phyloP scores from a whole-genome alignment of 176 grass and related monocot genomes.

The Canna indica region DNA sequence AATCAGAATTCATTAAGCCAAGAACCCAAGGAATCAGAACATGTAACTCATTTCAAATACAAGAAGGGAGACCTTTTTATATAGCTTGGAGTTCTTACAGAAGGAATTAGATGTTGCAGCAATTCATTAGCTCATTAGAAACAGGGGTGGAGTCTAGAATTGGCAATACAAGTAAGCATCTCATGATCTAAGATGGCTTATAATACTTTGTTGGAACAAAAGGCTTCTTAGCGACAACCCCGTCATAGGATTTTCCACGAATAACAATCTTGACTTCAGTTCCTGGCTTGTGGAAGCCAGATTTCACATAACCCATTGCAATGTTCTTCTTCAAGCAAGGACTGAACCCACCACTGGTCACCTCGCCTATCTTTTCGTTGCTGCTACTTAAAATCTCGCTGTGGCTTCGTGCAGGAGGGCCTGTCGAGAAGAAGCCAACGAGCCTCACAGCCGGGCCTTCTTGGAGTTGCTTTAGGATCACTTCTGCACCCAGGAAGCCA shows the following conservation, averaged over 20 bases:
- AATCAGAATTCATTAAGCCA: too few relatives aligned
- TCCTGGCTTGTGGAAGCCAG: conserved; percentile 83
- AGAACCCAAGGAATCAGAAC: neutral
- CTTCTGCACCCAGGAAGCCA: conserved; percentile 74
- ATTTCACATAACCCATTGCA: conserved; percentile 93
- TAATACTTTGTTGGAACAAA: conserved; percentile 98
- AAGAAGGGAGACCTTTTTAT: neutral
- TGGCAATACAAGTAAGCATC: neutral
- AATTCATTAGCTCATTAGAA: neutral
- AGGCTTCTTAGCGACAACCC: conserved; percentile 84
- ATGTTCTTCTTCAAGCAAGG: conserved; percentile 99
- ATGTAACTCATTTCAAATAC: neutral
- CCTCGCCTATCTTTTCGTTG: conserved; percentile 82
- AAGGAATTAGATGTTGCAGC: neutral
- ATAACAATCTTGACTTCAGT: conserved; percentile 76
- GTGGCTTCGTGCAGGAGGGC: conserved; percentile 78
- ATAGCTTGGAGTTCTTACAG: neutral
- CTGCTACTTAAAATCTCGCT: conserved; percentile 54
- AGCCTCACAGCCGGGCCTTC: conserved; percentile 84
- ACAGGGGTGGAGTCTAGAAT: neutral
- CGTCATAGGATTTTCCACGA: conserved; percentile 73
- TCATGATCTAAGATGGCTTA: conserved; percentile 44
- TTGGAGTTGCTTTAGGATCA: conserved; percentile 87
- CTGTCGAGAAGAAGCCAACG: conserved; percentile 67
- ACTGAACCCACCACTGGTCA: conserved; percentile 94